Percentiles rank a stretch among this genome's conserved stretches.
These are phyloP conservation scores for Nidularia sp. DNA, from an alignment of 768 basidiomycete species.

Conservation along the genomic window DNA sequence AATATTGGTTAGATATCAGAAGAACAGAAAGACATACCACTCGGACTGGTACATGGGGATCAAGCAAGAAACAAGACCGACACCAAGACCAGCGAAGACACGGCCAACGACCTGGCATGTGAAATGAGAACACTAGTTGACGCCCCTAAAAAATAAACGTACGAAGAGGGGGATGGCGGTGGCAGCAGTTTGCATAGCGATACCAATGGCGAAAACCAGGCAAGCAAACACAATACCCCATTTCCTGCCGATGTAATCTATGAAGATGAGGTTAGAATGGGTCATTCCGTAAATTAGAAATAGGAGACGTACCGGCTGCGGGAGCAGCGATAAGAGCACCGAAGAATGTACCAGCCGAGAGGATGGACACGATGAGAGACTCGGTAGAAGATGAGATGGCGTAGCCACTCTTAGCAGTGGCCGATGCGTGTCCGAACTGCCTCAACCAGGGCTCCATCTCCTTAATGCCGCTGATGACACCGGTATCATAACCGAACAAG, in stretches of 20 bases:
- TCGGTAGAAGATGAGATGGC: slow-evolving; percentile 33
- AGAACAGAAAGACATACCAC: not conserved
- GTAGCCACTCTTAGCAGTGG: slow-evolving; percentile 10
- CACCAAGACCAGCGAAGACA: not conserved
- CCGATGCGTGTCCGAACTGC: slow-evolving; percentile 31
- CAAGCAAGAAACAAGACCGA: not conserved
- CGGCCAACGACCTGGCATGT: slow-evolving; percentile 39
- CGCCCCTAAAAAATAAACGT: not conserved
- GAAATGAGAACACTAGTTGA: slow-evolving; percentile 43
- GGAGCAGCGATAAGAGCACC: slow-evolving; percentile 51
- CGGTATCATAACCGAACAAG: slow-evolving; percentile 71
- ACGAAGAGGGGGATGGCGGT: not conserved
- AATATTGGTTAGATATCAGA: slow-evolving; percentile 12
- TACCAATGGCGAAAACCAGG: slow-evolving; percentile 54
- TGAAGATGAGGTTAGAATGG: not conserved
- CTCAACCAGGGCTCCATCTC: slow-evolving; percentile 56
- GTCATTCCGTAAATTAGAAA: not conserved
- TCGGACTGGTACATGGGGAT: slow-evolving; percentile 42
- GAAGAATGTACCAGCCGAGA: slow-evolving; percentile 85
- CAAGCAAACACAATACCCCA: slow-evolving; percentile 61
- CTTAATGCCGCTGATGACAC: slow-evolving; percentile 73
- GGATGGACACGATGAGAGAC: slow-evolving; percentile 48
- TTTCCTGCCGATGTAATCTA: slow-evolving; percentile 37
- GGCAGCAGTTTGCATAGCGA: slow-evolving; percentile 46
- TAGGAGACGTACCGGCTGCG: slow-evolving; percentile 22